Conservation (phyloP, 129 eudicot genomes). For the Erigeron canadensis region DNA sequence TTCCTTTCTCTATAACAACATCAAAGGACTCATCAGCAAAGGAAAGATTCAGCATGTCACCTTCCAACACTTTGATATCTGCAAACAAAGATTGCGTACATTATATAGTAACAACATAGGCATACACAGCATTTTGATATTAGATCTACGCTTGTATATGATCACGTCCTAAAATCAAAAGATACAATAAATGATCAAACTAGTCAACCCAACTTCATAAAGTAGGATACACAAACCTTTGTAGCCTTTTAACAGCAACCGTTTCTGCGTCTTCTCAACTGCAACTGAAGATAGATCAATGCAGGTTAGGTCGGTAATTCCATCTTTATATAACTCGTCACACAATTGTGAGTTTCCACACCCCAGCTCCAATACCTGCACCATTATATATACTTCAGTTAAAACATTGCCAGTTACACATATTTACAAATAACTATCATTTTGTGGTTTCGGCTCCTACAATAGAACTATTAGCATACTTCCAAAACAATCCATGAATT, state of each 20-base stretch:
- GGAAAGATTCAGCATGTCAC: conserved; percentile 89
- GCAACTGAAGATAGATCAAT: conserved; percentile 87
- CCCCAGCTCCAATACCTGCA: conserved; percentile 90
- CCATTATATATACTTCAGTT: conserved; percentile 1
- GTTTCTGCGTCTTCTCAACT: conserved; percentile 63
- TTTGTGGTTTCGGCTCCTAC: not conserved
- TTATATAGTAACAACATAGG: not conserved
- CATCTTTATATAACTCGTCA: conserved; percentile 80
- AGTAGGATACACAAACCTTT: conserved; percentile 45
- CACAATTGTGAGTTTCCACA: conserved; percentile 94
- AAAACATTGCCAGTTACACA: not conserved
- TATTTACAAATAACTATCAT: not conserved
- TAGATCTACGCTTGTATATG: no score
- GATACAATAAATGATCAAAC: not conserved
- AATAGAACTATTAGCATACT: no score
- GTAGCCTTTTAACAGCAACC: conserved; percentile 64
- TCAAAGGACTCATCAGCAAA: conserved; percentile 75
- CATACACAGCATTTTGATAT: not conserved
- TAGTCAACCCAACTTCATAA: not conserved
- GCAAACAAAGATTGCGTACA: conserved; percentile 27
- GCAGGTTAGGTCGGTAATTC: conserved; percentile 70
- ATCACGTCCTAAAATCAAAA: not conserved
- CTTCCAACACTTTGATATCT: conserved; percentile 80
- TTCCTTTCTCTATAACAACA: conserved; percentile 96
- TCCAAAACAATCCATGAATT: no score